These are phyloP conservation scores for Rhizomucor miehei DNA, from an alignment of 371 early-diverging fungal species.

Conservation along the genomic window DNA sequence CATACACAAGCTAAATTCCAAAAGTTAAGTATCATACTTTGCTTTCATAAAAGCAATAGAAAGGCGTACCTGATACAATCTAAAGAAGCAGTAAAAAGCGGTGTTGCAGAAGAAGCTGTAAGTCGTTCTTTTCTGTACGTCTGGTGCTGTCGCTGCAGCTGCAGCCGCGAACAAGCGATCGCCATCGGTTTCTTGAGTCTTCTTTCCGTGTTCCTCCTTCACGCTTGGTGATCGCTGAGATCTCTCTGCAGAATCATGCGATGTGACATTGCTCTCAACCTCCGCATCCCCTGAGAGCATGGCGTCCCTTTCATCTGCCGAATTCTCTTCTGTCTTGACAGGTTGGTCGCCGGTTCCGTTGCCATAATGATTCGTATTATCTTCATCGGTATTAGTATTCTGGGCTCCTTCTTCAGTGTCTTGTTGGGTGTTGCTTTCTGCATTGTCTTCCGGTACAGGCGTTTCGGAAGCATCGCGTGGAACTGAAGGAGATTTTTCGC, in stretches of 20 bases:
- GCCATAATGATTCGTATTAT: neutral
- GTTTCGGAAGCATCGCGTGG: slow-evolving; percentile 10
- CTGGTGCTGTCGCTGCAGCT: slow-evolving; percentile 46
- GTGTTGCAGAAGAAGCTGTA: slow-evolving; percentile 75
- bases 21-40: neutral
- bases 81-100: slow-evolving; percentile 82
- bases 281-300: slow-evolving; percentile 25
- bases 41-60: neutral
- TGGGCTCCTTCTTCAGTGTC: neutral
- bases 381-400: neutral
- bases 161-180: slow-evolving; percentile 45
- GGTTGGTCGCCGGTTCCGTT: slow-evolving; percentile 15
- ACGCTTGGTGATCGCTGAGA: neutral
- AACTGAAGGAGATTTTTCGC: slow-evolving; percentile 12
- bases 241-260: slow-evolving; percentile 6
- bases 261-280: slow-evolving; percentile 24
- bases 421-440: neutral
- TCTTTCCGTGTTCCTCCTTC: slow-evolving; percentile 3
- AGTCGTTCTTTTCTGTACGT: slow-evolving; percentile 31
- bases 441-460: slow-evolving; percentile 13
- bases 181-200: slow-evolving; percentile 8
- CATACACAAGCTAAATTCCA: slow-evolving; percentile 67
- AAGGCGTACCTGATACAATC: slow-evolving; percentile 72
- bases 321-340: slow-evolving; percentile 14
- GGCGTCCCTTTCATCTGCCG: slow-evolving; percentile 18